Evolutionary conservation across 164 flowering plant species (phyloP).

Genomic region (Kalanchoe fedtschenkoi): DNA sequence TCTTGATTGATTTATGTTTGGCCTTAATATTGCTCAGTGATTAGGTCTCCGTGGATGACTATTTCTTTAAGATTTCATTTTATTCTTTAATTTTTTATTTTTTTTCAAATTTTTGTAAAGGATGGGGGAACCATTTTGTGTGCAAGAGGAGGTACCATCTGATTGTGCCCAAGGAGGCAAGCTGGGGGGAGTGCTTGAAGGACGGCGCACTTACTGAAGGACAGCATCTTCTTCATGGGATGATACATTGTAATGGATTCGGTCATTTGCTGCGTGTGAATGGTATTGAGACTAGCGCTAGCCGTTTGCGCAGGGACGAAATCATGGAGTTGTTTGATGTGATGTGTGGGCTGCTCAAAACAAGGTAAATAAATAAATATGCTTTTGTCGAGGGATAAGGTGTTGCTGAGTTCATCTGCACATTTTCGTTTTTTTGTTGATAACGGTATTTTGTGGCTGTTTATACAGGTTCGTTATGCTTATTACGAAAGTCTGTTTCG

Average conservation of each 20-base stretch:
- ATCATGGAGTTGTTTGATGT: conserved; percentile 9
- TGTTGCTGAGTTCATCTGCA: not conserved
- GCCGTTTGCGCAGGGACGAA: not conserved
- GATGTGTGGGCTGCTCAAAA: conserved; percentile 4
- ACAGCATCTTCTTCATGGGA: conserved; percentile 5
- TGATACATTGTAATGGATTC: conserved; percentile 12
- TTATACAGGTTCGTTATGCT: too few species aligned
- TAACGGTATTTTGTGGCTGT: not conserved
- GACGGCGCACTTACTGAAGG: not conserved
- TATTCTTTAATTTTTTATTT: too few species aligned
- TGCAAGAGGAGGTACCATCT: conserved; percentile 10
- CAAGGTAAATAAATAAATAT: not conserved
- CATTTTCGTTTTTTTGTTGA: not conserved
- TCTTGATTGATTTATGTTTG: not conserved
- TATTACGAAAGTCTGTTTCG: not conserved
- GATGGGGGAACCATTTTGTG: conserved; percentile 10
- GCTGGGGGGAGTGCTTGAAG: conserved; percentile 6
- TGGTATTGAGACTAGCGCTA: not conserved
- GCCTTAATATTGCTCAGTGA: too few species aligned
- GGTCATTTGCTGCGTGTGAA: conserved; percentile 7
- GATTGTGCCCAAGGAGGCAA: conserved; percentile 6
- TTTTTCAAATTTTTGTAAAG: conserved; percentile 1
- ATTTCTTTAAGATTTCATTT: too few species aligned
- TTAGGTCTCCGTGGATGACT: too few species aligned
- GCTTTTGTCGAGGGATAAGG: not conserved